Base-by-base conservation (phyloP, 345 rosid genomes). In the Ceriops zippeliana region DNA sequence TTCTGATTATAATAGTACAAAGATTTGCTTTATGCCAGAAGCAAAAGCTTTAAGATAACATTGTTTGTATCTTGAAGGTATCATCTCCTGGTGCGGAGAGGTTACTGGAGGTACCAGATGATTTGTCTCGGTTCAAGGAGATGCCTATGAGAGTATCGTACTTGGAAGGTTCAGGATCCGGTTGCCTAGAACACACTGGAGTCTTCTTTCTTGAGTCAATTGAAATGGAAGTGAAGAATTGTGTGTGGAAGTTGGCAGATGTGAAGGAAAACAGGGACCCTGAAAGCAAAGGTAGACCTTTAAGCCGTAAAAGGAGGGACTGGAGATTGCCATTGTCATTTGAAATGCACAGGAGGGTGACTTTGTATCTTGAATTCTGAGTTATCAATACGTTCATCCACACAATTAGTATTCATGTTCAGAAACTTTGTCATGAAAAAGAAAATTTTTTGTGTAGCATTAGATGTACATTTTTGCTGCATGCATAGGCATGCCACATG, bases 61-160 rank as follows among this genome's bases (percentile, higher is more conserved):
- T 52, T 60, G 16, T 66, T 73, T 21, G 63, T 68, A 19, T 31
- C 66, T 62, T 64, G 32, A 74, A 93, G 98, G 92, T 93, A 61
- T 91, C 98, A 46, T 82, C 96, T 74, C 97, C 95, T 17, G 95
- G 98, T 51, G 92, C 95, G 58, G 92, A 91, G 77, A 87, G 98
- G 77, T 74, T 91, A 65, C 70, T 91, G 24, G 91, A 77, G 81
- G 88, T 93, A 35, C 97, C 92, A 0, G 87, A 83, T 62, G 97
- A 93, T 67, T 79, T 93, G 73, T 34, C 35, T 28, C 85, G 89
- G 47, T 91, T 93, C 76, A 75, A 77, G 73, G 95, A 83, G 24
- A 76, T 86, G 91, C 86, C 96, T 1, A 81, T 89, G 91, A 86
- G 80, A 67, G 91, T 90, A 66, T 77, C 76, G 78, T 91, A 85